Conservation (phyloP, 495 filamentous ascomycete species). For the Hypoxylon fuscum region DNA sequence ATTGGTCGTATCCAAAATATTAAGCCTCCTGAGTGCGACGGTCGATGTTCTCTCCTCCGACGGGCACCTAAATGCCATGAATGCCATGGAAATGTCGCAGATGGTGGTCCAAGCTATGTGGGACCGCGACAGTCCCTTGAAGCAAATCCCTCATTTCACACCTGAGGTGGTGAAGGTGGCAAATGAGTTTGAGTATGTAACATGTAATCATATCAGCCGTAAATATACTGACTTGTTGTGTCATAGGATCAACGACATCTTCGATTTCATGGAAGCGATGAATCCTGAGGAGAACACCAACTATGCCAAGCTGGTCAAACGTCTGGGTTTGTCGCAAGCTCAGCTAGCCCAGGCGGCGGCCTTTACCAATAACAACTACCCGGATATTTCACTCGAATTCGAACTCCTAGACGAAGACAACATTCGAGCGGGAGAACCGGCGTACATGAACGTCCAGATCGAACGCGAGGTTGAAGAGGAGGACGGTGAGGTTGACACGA, state of each 20-base stretch:
- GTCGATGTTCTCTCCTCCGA: constrained; percentile 97
- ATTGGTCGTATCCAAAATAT: constrained; percentile 81
- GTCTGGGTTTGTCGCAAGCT: constrained; percentile 78
- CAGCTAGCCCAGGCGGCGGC: constrained; percentile 88
- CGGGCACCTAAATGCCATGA: constrained; percentile 95
- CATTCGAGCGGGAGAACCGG: constrained; percentile 79
- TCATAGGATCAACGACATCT: constrained; percentile 82
- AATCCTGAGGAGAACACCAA: constrained; percentile 88
- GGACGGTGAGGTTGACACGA: constrained; percentile 75
- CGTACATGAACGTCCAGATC: constrained; percentile 86
- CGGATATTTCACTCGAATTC: constrained; percentile 89
- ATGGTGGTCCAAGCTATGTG: constrained; percentile 99
- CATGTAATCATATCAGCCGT: not conserved
- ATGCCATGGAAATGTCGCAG: constrained; percentile 99
- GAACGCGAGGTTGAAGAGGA: constrained; percentile 82
- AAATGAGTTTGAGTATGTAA: constrained; percentile 77
- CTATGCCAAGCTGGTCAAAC: constrained; percentile 76
- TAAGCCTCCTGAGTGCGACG: constrained; percentile 87
- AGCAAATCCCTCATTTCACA: constrained; percentile 96
- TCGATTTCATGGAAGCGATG: constrained; percentile 99
- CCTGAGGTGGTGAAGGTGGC: constrained; percentile 84
- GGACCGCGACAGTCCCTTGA: constrained; percentile 95
- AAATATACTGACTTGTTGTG: constrained; percentile 49
- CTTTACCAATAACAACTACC: constrained; percentile 98
- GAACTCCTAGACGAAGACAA: constrained; percentile 82